A percentile compares a stretch with the other conserved stretches of the same genome.
Conservation (phyloP, 148 eudicot species). For the Mesembryanthemum crystallinum region DNA sequence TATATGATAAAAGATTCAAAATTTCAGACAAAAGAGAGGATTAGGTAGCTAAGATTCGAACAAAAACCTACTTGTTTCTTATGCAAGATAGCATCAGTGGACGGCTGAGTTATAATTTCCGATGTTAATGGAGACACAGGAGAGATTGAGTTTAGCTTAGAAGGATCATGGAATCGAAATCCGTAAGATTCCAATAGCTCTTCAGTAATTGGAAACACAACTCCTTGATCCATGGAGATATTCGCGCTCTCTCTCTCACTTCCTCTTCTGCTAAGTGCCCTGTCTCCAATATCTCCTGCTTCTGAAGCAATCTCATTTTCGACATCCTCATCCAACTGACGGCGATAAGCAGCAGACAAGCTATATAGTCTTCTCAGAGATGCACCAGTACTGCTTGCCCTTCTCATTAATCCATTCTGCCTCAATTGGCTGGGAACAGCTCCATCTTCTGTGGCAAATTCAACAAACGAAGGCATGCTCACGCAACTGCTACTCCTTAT, state of each 20-base stretch:
- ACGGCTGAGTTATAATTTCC: constrained; percentile 38
- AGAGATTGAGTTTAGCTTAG: constrained; percentile 13
- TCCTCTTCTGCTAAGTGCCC: constrained; percentile 47
- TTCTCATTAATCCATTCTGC: constrained; percentile 32
- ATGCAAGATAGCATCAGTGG: constrained; percentile 37
- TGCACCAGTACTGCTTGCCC: constrained; percentile 40
- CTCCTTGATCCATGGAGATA: constrained; percentile 42
- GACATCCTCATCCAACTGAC: constrained; percentile 37
- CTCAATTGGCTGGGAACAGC: constrained; percentile 27
- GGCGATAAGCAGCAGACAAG: constrained; percentile 26
- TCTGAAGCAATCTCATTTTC: constrained; percentile 62
- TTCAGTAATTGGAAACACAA: constrained; percentile 44
- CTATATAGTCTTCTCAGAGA: constrained; percentile 50
- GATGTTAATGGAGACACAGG: constrained; percentile 30
- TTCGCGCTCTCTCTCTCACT: constrained; percentile 39
- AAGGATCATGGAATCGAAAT: constrained; percentile 27
- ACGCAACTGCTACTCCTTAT: constrained; percentile 29
- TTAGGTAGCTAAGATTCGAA: background rate
- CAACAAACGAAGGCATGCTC: constrained; percentile 32
- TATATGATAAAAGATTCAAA: background rate
- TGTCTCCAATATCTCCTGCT: constrained; percentile 81
- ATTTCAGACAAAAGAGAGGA: background rate
- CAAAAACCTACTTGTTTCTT: constrained; percentile 44
- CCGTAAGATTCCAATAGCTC: constrained; percentile 27
- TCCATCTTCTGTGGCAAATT: constrained; percentile 34